Evolutionary conservation across 352 stramenopile species (phyloP).

Genomic region (Pythium chondricola): DNA sequence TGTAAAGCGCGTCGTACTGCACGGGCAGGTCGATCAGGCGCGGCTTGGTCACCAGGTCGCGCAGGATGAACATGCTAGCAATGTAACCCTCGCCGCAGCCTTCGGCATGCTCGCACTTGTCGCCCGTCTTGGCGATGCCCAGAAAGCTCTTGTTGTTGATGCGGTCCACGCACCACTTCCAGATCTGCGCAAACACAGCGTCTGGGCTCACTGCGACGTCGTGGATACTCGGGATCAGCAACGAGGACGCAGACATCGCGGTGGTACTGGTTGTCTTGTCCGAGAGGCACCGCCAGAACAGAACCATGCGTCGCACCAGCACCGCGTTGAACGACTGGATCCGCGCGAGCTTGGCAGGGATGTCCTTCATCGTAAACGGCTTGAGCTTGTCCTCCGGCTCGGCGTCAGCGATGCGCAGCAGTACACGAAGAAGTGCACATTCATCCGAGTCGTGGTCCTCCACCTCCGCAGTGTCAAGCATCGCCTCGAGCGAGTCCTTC

Average conservation of each 20-base stretch:
- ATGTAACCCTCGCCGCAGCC: constrained; percentile 81
- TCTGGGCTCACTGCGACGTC: constrained; percentile 54
- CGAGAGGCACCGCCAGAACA: constrained; percentile 71
- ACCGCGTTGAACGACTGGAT: constrained; percentile 45
- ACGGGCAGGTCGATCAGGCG: constrained; percentile 73
- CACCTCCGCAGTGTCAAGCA: background rate
- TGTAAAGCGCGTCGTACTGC: constrained; percentile 86
- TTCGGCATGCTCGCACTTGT: constrained; percentile 84
- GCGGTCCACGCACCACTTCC: constrained; percentile 82
- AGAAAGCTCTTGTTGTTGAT: constrained; percentile 74
- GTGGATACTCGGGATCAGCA: constrained; percentile 24
- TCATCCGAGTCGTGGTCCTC: constrained; percentile 36
- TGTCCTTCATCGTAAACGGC: constrained; percentile 27
- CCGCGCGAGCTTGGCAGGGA: constrained; percentile 31
- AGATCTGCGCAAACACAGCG: constrained; percentile 66
- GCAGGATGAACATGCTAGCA: constrained; percentile 86
- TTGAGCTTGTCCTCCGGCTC: constrained; percentile 61
- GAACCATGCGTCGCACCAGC: constrained; percentile 81
- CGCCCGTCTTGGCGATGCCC: constrained; percentile 56
- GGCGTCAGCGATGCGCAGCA: constrained; percentile 50
- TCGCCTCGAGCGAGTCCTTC: constrained; percentile 1
- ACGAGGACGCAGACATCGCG: background rate
- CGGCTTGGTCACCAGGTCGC: constrained; percentile 46
- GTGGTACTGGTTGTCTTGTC: constrained; percentile 11
- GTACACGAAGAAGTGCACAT: constrained; percentile 39